A percentile compares a stretch with the other conserved stretches of the same genome.
phyloP scores from a whole-genome alignment of 78 protist genomes.

The Chrysochromulina tobinii region DNA sequence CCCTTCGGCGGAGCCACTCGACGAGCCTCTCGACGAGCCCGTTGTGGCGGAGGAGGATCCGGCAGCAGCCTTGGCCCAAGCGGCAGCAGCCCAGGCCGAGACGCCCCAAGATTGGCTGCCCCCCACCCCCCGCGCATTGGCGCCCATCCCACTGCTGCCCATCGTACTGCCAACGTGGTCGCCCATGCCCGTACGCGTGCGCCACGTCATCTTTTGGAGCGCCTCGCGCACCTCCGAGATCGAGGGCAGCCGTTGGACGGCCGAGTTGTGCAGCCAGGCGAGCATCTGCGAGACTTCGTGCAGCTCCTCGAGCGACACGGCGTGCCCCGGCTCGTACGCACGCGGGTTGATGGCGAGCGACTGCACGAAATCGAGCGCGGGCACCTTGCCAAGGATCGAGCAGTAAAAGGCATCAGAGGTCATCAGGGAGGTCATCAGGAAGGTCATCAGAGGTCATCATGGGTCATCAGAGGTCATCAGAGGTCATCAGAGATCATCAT shows the following conservation, averaged over 20 bases:
- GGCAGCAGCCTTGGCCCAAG: neutral
- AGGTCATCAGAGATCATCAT: no score
- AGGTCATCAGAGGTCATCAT: no score
- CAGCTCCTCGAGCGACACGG: neutral
- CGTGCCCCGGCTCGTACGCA: neutral
- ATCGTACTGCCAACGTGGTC: neutral
- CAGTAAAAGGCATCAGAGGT: neutral
- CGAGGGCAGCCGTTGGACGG: neutral
- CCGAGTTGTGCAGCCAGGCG: slow-evolving; percentile 8
- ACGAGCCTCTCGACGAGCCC: no score
- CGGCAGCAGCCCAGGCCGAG: no score
- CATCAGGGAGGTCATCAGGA: no score
- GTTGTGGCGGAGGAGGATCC: neutral
- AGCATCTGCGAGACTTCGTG: neutral
- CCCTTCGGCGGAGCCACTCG: no score
- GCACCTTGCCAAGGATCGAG: neutral
- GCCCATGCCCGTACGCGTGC: neutral
- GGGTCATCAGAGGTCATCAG: no score
- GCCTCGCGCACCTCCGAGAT: neutral
- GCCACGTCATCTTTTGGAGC: neutral
- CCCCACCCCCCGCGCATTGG: neutral
- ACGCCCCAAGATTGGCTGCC: neutral
- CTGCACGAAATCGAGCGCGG: neutral
- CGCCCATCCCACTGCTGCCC: neutral
- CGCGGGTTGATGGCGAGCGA: neutral